Percentiles rank a stretch among this genome's conserved stretches.
These are phyloP conservation scores for Tricholomella constricta DNA, from an alignment of 768 basidiomycete species.

Conservation along the genomic window DNA sequence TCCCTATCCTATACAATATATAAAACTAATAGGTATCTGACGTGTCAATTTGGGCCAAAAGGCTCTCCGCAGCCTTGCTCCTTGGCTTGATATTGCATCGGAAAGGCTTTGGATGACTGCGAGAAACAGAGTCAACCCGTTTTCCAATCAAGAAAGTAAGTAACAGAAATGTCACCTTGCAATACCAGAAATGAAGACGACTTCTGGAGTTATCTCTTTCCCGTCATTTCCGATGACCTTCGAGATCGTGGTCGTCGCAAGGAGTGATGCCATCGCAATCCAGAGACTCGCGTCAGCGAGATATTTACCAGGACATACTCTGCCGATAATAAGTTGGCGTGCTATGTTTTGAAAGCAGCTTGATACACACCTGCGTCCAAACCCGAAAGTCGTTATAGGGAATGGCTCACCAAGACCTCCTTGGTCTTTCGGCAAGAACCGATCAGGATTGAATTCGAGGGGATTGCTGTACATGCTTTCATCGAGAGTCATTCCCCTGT, in stretches of 20 bases:
- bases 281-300: slow-evolving; percentile 41
- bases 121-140: slow-evolving; percentile 11
- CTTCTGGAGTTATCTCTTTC: slow-evolving; percentile 2
- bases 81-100: slow-evolving; percentile 26
- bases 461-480: slow-evolving; percentile 12
- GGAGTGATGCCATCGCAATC: slow-evolving; percentile 14
- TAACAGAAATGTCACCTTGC: not conserved
- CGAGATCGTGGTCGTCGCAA: slow-evolving; percentile 6
- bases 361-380: slow-evolving; percentile 14
- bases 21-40: too few species aligned
- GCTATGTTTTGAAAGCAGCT: not conserved
- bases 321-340: not conserved
- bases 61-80: too few species aligned
- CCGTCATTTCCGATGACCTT: slow-evolving; percentile 3
- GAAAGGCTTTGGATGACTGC: slow-evolving; percentile 29
- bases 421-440: slow-evolving; percentile 14
- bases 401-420: slow-evolving; percentile 13
- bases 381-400: slow-evolving; percentile 13
- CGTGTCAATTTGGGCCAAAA: too few species aligned
- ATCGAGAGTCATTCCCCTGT: slow-evolving; percentile 16
- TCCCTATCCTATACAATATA: too few species aligned
- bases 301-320: slow-evolving; percentile 15
- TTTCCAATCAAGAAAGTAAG: slow-evolving; percentile 32
- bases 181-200: not conserved
- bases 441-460: slow-evolving; percentile 9